Base-by-base conservation (phyloP, 2,329 filamentous ascomycete genomes). In the Colletotrichum spinosum region DNA sequence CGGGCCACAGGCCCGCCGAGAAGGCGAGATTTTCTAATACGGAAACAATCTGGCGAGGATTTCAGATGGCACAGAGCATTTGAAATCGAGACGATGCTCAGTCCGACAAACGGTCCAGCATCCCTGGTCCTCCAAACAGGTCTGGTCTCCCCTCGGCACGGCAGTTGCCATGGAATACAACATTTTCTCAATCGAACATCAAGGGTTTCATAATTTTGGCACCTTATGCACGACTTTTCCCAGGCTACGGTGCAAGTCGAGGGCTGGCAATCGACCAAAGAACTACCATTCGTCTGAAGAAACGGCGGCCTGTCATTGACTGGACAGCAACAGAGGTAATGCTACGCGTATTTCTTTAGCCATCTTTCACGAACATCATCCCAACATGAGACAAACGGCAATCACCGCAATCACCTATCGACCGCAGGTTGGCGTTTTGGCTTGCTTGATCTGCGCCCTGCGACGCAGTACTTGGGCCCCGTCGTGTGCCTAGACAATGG, bases 361-460 rank as follows among this genome's bases (percentile, higher is more conserved):
- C 38, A 17, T 57, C 50, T 49, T 39, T 57, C 53, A 45, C 41
- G 46, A 35, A 51, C 33, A 12, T 45, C 33, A 25, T 53, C n/a
- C 34, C 25, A 25, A 25, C 51, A 55, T 65, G 50, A 46, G 37
- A 45, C 44, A 39, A 33, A 33, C 46, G 35, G 51, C 25, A 41
- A 50, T 61, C 46, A 6, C 57, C 39, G 35, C 12, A 51, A 25
- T 11, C 12, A 41, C 17, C 15, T 6, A 25, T 51, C 39, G 25
- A 49, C 52, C 39, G 55, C 38, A 17, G 13, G 10, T 51, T 46
- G 11, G 11, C 37, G 62, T 62, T 65, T 65, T 53, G 58, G 48
- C 52, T 38, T 56, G 62, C 62, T 33, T 62, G 52, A 62, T 65
- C 60, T 60, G 50, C 60, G 42, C 49, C 49, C 44, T 64, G 55